Conservation (phyloP, 225 moss, liverwort and hornwort species). For the Lunularia cruciata region DNA sequence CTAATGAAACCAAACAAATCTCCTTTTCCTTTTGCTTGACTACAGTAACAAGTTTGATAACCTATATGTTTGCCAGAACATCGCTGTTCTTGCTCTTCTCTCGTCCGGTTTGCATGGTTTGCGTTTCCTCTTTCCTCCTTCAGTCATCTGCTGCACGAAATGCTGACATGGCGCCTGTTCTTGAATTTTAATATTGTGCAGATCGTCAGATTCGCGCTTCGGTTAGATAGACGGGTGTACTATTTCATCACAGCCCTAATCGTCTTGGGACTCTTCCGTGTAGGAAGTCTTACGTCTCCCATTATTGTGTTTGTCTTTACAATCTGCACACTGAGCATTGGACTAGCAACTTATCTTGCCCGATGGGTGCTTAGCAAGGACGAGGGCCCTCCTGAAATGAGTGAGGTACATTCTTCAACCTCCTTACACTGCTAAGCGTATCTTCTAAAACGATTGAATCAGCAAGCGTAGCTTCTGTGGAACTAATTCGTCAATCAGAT, state of each 20-base stretch:
- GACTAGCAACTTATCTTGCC: conserved; percentile 81
- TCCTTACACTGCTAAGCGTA: neutral
- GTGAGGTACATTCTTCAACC: conserved; percentile 48
- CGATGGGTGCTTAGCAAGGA: conserved; percentile 93
- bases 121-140: too few species aligned
- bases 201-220: conserved; percentile 76
- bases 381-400: conserved; percentile 98
- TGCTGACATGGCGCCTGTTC: neutral
- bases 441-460: neutral
- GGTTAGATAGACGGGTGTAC: conserved; percentile 76
- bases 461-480: neutral
- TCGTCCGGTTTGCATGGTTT: too few species aligned
- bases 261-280: conserved; percentile 62
- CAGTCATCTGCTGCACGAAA: too few species aligned
- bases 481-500: too few species aligned
- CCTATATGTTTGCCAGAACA: too few species aligned
- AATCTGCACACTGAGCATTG: conserved; percentile 66
- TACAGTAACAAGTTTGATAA: too few species aligned
- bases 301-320: conserved; percentile 87
- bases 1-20: too few species aligned
- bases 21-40: too few species aligned
- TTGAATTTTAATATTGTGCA: conserved; percentile 49
- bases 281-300: conserved; percentile 77
- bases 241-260: conserved; percentile 64
- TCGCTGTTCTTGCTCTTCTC: too few species aligned